These are phyloP conservation scores for Przewalskia tangutica DNA, from an alignment of 257 asterid species.

Conservation along the genomic window DNA sequence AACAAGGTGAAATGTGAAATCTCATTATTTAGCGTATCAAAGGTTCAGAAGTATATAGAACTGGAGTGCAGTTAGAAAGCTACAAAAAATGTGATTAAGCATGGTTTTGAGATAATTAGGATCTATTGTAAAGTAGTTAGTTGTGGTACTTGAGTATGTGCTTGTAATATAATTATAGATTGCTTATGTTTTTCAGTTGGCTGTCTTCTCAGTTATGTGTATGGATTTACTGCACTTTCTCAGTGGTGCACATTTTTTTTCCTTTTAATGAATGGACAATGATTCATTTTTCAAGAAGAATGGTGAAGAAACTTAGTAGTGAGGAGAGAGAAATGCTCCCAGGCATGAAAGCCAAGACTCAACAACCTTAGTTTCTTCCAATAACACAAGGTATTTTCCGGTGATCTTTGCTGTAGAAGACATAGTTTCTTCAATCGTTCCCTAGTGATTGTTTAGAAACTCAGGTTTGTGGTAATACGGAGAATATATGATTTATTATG, in stretches of 20 bases:
- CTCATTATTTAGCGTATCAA: background rate
- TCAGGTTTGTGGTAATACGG: too few species aligned
- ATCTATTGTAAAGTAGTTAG: background rate
- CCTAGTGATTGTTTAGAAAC: too few species aligned
- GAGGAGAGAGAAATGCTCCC: too few species aligned
- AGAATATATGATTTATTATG: too few species aligned
- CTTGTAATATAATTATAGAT: background rate
- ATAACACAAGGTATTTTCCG: too few species aligned
- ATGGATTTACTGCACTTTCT: background rate
- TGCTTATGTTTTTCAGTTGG: background rate
- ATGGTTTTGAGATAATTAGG: background rate
- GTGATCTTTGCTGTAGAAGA: too few species aligned
- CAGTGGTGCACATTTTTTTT: background rate
- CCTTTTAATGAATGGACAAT: background rate
- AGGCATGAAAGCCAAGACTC: too few species aligned
- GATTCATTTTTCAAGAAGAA: background rate
- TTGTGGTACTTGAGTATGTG: background rate
- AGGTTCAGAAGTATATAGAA: background rate
- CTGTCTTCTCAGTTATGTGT: background rate
- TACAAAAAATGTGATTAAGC: background rate
- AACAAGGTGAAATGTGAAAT: background rate
- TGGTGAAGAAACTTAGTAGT: too few species aligned
- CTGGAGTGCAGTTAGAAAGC: background rate
- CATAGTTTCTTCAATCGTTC: too few species aligned
- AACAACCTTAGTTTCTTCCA: too few species aligned